Conservation (phyloP, 371 early-diverging fungal genomes). For the Conidiobolus incongruus region DNA sequence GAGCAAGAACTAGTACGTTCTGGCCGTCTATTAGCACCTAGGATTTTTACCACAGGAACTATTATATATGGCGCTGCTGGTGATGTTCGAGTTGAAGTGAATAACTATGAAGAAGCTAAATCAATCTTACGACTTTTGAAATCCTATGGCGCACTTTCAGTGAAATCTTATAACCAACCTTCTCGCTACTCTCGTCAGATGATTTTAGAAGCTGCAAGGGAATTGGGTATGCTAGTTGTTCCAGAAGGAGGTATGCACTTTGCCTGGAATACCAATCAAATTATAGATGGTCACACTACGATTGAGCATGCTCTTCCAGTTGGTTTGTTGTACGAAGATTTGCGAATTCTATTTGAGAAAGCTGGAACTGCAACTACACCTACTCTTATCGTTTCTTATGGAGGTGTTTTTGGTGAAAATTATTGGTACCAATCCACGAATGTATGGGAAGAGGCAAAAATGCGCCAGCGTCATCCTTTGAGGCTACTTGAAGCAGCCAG, state of each 20-base stretch:
- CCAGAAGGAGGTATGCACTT: too few relatives aligned
- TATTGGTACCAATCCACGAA: neutral
- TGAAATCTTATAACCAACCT: conserved; percentile 1
- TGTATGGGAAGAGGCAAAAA: neutral
- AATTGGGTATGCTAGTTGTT: neutral
- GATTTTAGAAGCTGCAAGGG: neutral
- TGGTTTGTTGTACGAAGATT: neutral
- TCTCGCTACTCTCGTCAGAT: neutral
- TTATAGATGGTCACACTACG: neutral
- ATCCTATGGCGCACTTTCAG: neutral
- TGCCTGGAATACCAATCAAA: conserved; percentile 1
- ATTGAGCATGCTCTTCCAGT: neutral
- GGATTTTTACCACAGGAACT: neutral
- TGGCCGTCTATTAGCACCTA: neutral
- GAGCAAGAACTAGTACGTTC: neutral
- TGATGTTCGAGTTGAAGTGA: neutral
- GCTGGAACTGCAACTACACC: neutral
- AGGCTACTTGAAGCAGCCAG: neutral
- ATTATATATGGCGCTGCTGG: neutral
- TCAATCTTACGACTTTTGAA: too few relatives aligned
- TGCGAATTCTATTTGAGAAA: neutral
- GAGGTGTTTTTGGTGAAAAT: conserved; percentile 1
- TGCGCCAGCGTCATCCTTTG: neutral
- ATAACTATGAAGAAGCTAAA: neutral
- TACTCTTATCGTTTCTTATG: neutral